Conservation (phyloP, 345 rosid genomes). For the Aquilaria malaccensis region DNA sequence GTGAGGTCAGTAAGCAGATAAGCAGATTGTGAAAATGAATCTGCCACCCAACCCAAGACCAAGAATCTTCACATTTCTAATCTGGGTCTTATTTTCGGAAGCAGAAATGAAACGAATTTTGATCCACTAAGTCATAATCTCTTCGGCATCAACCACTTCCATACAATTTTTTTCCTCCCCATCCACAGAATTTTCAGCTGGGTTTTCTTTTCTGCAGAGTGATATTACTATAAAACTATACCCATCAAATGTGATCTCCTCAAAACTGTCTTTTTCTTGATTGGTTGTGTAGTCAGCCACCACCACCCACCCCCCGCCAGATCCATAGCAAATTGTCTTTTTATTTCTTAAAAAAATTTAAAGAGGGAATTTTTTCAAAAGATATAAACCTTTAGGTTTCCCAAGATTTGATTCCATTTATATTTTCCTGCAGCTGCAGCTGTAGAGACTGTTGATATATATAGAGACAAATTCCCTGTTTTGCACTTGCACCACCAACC, state of each 20-base stretch:
- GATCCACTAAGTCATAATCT: constrained; percentile 77
- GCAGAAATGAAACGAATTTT: constrained; percentile 19
- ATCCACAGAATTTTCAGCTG: constrained; percentile 5
- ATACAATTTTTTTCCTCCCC: constrained; percentile 27
- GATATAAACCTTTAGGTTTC: too few relatives aligned
- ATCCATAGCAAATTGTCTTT: constrained; percentile 12
- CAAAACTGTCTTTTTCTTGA: constrained; percentile 28
- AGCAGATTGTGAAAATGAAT: constrained; percentile 44
- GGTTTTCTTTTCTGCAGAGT: constrained; percentile 6
- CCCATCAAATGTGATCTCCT: constrained; percentile 7
- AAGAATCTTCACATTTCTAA: constrained; percentile 20
- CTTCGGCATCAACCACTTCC: constrained; percentile 41
- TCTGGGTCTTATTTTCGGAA: constrained; percentile 10
- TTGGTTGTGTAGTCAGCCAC: constrained; percentile 28
- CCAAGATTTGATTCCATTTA: background rate
- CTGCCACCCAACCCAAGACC: constrained; percentile 32
- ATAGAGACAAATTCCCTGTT: constrained; percentile 15
- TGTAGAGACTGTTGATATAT: background rate
- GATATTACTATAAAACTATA: too few relatives aligned
- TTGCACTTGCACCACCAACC: constrained; percentile 12
- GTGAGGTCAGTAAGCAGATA: constrained; percentile 28
- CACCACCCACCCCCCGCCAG: constrained; percentile 29
- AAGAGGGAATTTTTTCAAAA: background rate
- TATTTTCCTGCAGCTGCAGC: background rate
- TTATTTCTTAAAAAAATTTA: background rate